Evolutionary conservation across 805 yeast genomes (phyloP), one percentile per base, ranked within the genome.

Genomic region (Candida peoriensis): DNA sequence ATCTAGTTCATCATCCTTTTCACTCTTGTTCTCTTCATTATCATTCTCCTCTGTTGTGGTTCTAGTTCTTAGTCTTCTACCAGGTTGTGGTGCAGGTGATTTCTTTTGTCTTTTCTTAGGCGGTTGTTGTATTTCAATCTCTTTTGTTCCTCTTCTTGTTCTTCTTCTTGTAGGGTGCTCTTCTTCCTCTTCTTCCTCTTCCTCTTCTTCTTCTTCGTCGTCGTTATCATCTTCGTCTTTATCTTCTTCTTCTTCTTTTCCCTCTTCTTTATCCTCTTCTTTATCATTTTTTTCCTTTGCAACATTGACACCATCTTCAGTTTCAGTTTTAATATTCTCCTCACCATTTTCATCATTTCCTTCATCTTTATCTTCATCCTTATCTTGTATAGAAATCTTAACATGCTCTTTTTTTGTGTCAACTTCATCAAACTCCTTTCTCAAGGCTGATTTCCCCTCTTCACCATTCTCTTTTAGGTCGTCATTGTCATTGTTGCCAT

Each of bases 241-340:
- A 18, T 36, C 44, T 8, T 21, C 39, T 7, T 21, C 34, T 7
- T 31, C 32, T 8, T 33, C 33, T 8, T 23, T 41, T 22, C 34
- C 39, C 5, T 32, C 38, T 15, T 38, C 45, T 5, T 30, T 39
- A 13, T 34, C 40, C 12, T 40, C 38, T 12, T 24, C 33, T 8
- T 25, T 50, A 16, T 39, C 37, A 5, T 35, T 41, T 17, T 42
- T 47, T 14, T 36, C 46, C 18, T 44, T 44, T 5, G 40, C 52
- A 11, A 20, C 44, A 18, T 39, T 38, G 5, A 24, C 39, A 24
- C 34, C 44, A 19, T 33, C 48, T 9, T 27, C 37, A n/a, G 30
- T 38, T n/a, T 34, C 38, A 19, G 30, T 44, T 6, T 36, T 44
- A 8, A 38, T 42, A 8, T 40, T 47, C 8, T 39, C 41, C 13